phyloP scores from a whole-genome alignment of 2,329 filamentous ascomycete species.

The Pseudogymnoascus sp. region DNA sequence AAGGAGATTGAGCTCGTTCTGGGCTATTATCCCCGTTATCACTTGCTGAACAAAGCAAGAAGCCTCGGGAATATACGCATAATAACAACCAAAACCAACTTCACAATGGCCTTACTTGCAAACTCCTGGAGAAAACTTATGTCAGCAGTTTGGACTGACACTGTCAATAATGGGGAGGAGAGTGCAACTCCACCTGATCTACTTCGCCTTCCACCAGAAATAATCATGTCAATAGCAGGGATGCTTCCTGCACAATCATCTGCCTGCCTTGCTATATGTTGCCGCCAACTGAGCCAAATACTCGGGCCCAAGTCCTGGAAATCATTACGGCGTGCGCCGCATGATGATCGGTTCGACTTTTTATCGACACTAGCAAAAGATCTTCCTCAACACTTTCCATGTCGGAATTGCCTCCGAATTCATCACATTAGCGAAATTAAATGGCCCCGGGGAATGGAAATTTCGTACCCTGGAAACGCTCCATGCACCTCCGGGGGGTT shows the following conservation, averaged over 20 bases:
- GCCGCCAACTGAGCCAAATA: conserved; percentile 11
- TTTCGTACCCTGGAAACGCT: not conserved
- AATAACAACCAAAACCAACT: not conserved
- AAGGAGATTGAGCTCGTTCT: not conserved
- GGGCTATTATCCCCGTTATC: not conserved
- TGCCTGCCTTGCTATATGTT: conserved; percentile 15
- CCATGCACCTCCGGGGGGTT: conserved; percentile 2
- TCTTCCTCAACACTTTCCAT: conserved; percentile 14
- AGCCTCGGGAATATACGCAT: not conserved
- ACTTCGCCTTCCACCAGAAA: conserved; percentile 16
- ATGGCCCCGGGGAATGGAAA: conserved; percentile 12
- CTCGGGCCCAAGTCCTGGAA: conserved; percentile 12
- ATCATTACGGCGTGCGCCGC: conserved; percentile 9
- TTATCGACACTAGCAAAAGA: conserved; percentile 13
- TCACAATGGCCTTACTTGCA: conserved; percentile 11
- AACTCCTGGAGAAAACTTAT: conserved; percentile 9
- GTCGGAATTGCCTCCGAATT: conserved; percentile 12
- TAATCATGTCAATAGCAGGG: conserved; percentile 13
- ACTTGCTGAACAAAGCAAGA: not conserved
- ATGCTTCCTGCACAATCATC: conserved; percentile 14
- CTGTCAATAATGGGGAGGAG: too few species aligned
- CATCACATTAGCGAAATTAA: conserved; percentile 14
- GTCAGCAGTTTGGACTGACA: conserved; percentile 9
- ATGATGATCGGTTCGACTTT: conserved; percentile 12
- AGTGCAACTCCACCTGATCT: not conserved